Evolutionary conservation across 75 land plant genomes (phyloP).

Genomic region (Cunninghamia lanceolata): DNA sequence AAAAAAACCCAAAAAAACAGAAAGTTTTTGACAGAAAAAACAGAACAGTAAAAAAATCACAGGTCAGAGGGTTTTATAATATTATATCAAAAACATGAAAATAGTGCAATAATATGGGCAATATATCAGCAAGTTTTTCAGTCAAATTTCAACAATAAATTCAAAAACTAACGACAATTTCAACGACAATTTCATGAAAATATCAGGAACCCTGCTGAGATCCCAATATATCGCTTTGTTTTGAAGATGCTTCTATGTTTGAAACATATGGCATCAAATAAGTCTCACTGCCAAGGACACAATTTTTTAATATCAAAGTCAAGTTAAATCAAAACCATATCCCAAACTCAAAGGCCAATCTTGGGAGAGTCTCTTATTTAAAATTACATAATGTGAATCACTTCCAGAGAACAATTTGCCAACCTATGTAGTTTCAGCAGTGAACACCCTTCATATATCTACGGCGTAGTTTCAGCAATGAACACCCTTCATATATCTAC

Average conservation of each 20-base stretch:
- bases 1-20: too few species aligned
- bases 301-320: background rate
- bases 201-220: too few species aligned
- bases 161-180: too few species aligned
- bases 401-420: background rate
- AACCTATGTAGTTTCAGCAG: background rate
- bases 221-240: too few species aligned
- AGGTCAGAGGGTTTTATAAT: too few species aligned
- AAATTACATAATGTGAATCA: background rate
- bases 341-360: background rate
- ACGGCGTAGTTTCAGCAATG: background rate
- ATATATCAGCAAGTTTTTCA: too few species aligned
- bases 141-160: too few species aligned
- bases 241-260: background rate
- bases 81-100: too few species aligned
- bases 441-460: background rate
- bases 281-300: background rate
- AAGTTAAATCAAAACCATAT: background rate
- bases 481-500: background rate
- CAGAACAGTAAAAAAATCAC: too few species aligned
- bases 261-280: background rate
- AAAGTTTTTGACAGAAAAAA: too few species aligned
- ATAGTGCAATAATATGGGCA: too few species aligned
- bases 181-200: too few species aligned
- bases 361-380: background rate